Base-by-base conservation (phyloP, 768 basidiomycete genomes). In the Calocera cornea region DNA sequence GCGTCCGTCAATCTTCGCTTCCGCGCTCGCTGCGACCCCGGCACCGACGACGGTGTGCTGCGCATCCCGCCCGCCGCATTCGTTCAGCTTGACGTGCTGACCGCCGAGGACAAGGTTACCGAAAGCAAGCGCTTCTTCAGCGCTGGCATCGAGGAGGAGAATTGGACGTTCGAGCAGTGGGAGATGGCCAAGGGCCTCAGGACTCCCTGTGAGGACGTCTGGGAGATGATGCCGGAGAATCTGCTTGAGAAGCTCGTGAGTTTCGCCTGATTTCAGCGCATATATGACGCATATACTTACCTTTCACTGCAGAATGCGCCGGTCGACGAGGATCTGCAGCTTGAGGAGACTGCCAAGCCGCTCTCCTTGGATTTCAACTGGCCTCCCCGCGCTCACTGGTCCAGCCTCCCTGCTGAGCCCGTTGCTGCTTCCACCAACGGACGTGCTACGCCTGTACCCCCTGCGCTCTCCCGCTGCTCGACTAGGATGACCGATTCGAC, bases 141-240 rank as follows among this genome's bases (percentile, higher is more conserved):
- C 54, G 54, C 54, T 29, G 54, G 54, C 22, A 16, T 60, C 31
- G 54, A 60, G 54, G 54, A 60, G 54, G 54, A 60, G 54, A 33
- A 60, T 27, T 60, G 54, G 54, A 29, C 54, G 22, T 60, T 60
- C 54, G 54, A 60, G 54, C 54, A 60, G 54, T 60, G 54, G 54
- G 54, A 60, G 54, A 60, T 60, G 54, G 54, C 54, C 24, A 60
- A 60, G 54, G 54, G 54, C 27, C 54, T 60, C 54, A 60, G 19
- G 22, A 22, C 24, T 16, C 54, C 54, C 14, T 22, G 31, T 60
- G 31, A 29, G 27, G 54, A 60, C 31, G 54, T 60, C 2, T 60
- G 54, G 54, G 54, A 60, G 54, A 60, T 60, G 54, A 60, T 60
- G 54, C 54, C 54, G 27, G 54, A 60, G 14, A 60, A 33, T 27